Evolutionary conservation across 345 rosid species (phyloP), one percentile per base, ranked within the genome.

Genomic region (Isatis tinctoria): DNA sequence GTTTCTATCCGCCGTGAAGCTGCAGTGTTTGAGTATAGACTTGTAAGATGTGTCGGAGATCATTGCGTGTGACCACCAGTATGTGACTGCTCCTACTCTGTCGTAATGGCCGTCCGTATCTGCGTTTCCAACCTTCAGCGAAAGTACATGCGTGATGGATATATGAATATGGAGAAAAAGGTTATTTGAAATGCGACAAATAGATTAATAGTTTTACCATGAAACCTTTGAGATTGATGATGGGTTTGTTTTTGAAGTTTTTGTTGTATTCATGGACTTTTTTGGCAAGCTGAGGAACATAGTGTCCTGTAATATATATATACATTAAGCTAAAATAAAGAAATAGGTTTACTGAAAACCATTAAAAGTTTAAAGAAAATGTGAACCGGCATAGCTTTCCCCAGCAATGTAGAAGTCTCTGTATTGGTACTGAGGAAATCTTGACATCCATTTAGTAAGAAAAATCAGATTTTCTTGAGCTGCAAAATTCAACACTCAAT

Each of bases 21-120:
- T 81, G 79, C 96, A 93, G 73, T 62, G 82, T 24, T 79, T 56
- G 33, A 90, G 59, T 32, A 93, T 87, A 1, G 83, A 67, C 17
- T 71, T 73, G 80, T 92, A 88, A 4, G 95, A 85, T 33, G 12
- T 9, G 43, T 93, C 97, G 0, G 96, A 93, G 44, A 93, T 89
- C 94, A 89, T 76, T 0, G 93, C 82, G 67, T 93, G 97, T 3
- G 80, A 87, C 98, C 94, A 93, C 98, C 94, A 93, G 60, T 78
- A 91, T 2, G 85, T 60, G 20, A 93, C 80, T 2, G 92, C 89
- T 35, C 97, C 98, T 1, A 87, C 69, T 69, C 80, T 81, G 68
- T 93, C 98, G 16, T 83, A 82, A 82, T 77, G 79, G 59, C 18
- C 74, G 78, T 93, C 98, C 26, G 80, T 88, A 9, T 87, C 96